Evolutionary conservation across 1,284 basidiomycete species (phyloP).

Genomic region (Takashimella tepidaria): DNA sequence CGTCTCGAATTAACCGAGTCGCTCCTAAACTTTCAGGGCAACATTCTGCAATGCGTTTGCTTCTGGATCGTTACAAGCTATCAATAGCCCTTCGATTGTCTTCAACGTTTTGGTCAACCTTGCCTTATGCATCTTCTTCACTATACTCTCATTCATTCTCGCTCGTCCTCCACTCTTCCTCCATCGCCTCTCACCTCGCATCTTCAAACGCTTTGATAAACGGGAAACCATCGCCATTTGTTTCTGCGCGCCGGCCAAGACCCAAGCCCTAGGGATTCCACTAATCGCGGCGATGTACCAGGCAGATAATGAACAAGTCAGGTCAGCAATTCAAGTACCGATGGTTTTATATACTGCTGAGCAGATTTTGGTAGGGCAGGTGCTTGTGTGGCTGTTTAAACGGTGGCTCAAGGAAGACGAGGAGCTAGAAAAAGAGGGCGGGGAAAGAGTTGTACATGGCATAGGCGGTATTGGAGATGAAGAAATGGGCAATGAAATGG

Average conservation of each 20-base stretch:
- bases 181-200: constrained; percentile 1
- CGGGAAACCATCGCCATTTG: constrained; percentile 18
- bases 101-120: constrained; percentile 31
- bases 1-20: too few relatives aligned
- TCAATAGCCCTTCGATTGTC: constrained; percentile 27
- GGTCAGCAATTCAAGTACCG: constrained; percentile 11
- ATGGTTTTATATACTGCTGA: constrained; percentile 20
- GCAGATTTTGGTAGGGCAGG: constrained; percentile 17
- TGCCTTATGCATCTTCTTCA: constrained; percentile 24
- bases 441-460: too few relatives aligned
- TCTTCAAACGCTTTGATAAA: constrained; percentile 15
- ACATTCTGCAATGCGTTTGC: not conserved
- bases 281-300: constrained; percentile 20
- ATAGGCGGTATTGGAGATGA: not conserved
- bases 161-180: constrained; percentile 20
- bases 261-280: constrained; percentile 20
- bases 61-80: not conserved
- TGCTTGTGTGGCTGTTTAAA: constrained; percentile 12
- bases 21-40: not conserved
- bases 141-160: constrained; percentile 25
- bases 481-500: not conserved
- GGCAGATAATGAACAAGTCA: not conserved
- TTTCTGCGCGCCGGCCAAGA: constrained; percentile 26
- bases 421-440: not conserved
- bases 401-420: constrained; percentile 10